Base-by-base conservation (phyloP, 1,284 basidiomycete species). In the Sporisorium iseilematis-ciliati region DNA sequence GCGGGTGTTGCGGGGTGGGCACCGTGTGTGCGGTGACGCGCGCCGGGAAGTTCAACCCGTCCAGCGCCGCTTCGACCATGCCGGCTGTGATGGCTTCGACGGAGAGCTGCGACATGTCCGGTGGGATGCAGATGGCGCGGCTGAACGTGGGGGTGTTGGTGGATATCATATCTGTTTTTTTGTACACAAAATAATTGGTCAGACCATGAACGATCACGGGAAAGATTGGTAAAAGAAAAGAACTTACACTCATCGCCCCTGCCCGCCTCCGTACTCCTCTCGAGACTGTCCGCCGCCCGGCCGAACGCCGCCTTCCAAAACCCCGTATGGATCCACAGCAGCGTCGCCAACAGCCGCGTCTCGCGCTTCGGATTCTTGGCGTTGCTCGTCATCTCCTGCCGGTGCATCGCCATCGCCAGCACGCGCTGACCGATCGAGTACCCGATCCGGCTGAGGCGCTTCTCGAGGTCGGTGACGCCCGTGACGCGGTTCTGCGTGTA, bases 41-140 rank as follows among this genome's bases (percentile, higher is more conserved):
- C 3, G 95, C 94, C 12, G 96, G 96, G 77, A 99, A 95, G 60
- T 95, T 93, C 21, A 97, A 88, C 0, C 95, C 95, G 84, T 99
- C 96, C 65, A 99, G 88, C 4, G 97, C 94, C 7, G 95, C 96
- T 87, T 99, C 97, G 4, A 99, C 95, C 61, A 99, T 92, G 0
- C 97, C 96, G 6, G 96, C 96, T 0, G 95, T 95, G 84, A 97
- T 93, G 1, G 96, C 97, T 40, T 95, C 97, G 82, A 95, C 97
- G 80, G 92, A 95, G 41, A 99, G 89, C 80, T 94, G 92, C 72
- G 91, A 92, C 90, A 99, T 92, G 82, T 99, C 97, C 78, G 91
- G 91, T 7, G 96, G 97, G 25, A 98, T 92, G 20, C 94, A 94
- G 70, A 99, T 94, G 79, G 93, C 89, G 74, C 93, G 90, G 60